A percentile compares a stretch with the other conserved stretches of the same genome.
Evolutionary conservation across 2,329 filamentous ascomycete species (phyloP).

Genomic region (Pestalotiopsis sp.): DNA sequence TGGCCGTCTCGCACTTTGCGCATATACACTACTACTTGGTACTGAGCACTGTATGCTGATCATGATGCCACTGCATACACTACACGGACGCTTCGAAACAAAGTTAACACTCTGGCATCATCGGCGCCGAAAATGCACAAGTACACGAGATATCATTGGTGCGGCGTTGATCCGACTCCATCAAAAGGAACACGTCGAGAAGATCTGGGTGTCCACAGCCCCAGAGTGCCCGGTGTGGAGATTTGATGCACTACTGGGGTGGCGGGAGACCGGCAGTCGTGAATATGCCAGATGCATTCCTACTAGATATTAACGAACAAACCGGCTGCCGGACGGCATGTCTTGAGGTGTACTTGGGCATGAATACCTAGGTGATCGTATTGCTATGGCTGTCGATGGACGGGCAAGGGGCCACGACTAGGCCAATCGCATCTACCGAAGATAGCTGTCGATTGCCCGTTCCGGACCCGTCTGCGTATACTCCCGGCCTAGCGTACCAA

Average conservation of each 20-base stretch:
- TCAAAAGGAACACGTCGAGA: not conserved
- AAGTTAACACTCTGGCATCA: no score
- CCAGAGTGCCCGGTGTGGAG: not conserved
- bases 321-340: not conserved
- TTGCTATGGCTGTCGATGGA: not conserved
- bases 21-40: no score
- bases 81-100: no score
- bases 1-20: no score
- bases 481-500: not conserved
- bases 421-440: not conserved
- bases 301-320: not conserved
- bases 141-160: no score
- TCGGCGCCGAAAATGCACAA: no score
- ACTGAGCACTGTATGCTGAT: no score
- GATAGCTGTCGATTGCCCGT: not conserved
- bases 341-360: not conserved
- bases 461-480: not conserved
- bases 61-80: no score
- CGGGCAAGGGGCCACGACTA: not conserved
- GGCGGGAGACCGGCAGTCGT: not conserved
- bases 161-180: no score
- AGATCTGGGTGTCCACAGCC: not conserved
- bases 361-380: not conserved
- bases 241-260: not conserved
- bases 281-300: no score